Evolutionary conservation across 2,329 filamentous ascomycete genomes (phyloP), one percentile per base, ranked within the genome.

Genomic region (Sclerotinia spermophila): DNA sequence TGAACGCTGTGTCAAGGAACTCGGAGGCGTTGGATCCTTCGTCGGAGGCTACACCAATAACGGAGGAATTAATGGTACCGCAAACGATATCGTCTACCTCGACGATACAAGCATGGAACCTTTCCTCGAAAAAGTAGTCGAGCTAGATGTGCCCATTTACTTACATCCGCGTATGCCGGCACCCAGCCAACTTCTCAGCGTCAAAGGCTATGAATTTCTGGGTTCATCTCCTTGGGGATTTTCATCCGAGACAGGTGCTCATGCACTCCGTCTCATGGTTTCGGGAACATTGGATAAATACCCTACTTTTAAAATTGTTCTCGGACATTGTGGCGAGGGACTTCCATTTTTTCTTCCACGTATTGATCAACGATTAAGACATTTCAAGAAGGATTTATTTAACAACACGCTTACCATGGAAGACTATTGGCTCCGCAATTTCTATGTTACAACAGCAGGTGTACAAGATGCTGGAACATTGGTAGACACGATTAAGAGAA

Each of bases 361-460:
- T 11, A 40, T 67, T 24, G 45, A 67, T 35, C 45, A 67, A 24
- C 24, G 64, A n/a, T 27, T 67, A 30, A 38, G 64, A 27, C 64
- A 67, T 67, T 67, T 67, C 27, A 56, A 65, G 1, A 21, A 33
- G 10, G 35, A 24, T 27, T 56, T 56, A 5, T 58, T 35, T 24
- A 44, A 38, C 27, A 48, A 27, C n/a, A 27, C 38, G 40, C 33
- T 42, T 13, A n/a, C n/a, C 19, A 21, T 67, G 33, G 53, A 33
- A 15, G 35, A 56, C 10, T 85, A 87, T 15, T 89, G 84, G 81
- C 81, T 84, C 60, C 79, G 82, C 71, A 88, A 89, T 67, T 79
- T 88, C n/a, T 88, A 83, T 82, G 78, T 88, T 40, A 87, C 86
- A 1, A 87, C 86, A 5, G 83, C 82, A 59, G 86, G 86, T 4